A percentile compares a stretch with the other conserved stretches of the same genome.
These are phyloP conservation scores for Saccharomycopsis amapae DNA, from an alignment of 805 yeast genomes.

Conservation along the genomic window DNA sequence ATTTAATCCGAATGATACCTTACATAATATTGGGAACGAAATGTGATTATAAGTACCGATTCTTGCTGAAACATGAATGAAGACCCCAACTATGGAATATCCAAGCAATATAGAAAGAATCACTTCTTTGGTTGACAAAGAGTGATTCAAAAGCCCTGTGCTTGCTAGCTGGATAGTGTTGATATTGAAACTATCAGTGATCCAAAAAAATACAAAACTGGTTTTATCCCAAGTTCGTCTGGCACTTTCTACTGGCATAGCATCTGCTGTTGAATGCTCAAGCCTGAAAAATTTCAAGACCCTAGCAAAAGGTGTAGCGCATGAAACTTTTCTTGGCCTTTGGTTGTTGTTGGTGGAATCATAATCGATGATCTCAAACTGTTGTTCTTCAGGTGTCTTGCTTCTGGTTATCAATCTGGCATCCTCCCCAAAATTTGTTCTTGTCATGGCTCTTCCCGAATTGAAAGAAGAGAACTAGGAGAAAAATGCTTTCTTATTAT, in stretches of 20 bases:
- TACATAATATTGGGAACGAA: conserved; percentile 72
- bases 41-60: conserved; percentile 76
- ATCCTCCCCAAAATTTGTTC: too few relatives aligned
- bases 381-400: too few relatives aligned
- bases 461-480: too few relatives aligned
- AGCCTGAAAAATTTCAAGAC: too few relatives aligned
- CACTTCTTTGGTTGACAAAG: conserved; percentile 69
- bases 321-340: too few relatives aligned
- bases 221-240: conserved; percentile 80
- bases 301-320: too few relatives aligned
- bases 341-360: too few relatives aligned
- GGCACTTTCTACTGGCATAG: conserved; percentile 65
- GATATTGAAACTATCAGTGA: conserved; percentile 83
- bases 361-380: too few relatives aligned
- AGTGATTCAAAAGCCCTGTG: conserved; percentile 63
- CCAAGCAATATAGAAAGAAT: conserved; percentile 72
- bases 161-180: conserved; percentile 90
- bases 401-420: too few relatives aligned
- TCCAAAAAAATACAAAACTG: conserved; percentile 74
- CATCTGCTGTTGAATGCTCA: not conserved
- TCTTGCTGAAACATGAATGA: conserved; percentile 62
- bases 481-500: too few relatives aligned
- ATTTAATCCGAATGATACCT: conserved; percentile 79
- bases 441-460: too few relatives aligned
- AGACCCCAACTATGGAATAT: conserved; percentile 60